Conservation (phyloP, 306 rosid genomes). For the Sicyos baderoa region DNA sequence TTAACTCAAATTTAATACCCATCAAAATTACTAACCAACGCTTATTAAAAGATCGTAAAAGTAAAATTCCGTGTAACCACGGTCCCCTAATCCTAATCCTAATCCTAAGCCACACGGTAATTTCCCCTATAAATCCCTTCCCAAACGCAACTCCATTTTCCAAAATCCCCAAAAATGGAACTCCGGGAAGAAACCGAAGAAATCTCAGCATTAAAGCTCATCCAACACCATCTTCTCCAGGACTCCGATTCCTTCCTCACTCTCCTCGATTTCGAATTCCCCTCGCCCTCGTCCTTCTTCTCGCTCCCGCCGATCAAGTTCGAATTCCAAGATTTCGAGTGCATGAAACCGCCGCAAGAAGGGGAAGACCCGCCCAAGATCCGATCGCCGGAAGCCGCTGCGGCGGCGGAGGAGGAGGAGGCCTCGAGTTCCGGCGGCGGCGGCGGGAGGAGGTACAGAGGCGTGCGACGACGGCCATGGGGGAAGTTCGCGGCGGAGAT, state of each 20-base stretch:
- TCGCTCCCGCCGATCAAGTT: conserved; percentile 4
- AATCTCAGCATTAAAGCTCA: not conserved
- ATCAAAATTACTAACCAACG: too few relatives aligned
- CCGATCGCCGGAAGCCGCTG: not conserved
- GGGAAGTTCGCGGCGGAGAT: conserved; percentile 84
- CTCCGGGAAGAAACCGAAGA: not conserved
- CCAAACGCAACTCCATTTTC: not conserved
- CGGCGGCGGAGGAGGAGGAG: not conserved
- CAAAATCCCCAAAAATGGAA: not conserved
- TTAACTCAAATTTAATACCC: too few relatives aligned
- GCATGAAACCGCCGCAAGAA: not conserved
- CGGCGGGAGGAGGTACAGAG: conserved; percentile 41
- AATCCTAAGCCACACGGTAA: not conserved
- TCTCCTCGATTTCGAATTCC: not conserved
- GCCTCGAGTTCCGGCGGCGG: not conserved
- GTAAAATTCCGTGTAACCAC: not conserved
- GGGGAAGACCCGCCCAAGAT: not conserved
- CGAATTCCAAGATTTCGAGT: not conserved
- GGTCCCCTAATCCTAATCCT: too few relatives aligned
- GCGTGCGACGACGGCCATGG: conserved; percentile 78
- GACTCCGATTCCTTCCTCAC: conserved; percentile 10
- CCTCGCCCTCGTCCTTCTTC: not conserved
- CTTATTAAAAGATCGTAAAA: too few relatives aligned
- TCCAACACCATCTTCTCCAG: not conserved
- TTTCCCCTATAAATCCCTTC: not conserved